Evolutionary conservation across 345 rosid species (phyloP), one percentile per base, ranked within the genome.

Genomic region (Citropsis articulata): DNA sequence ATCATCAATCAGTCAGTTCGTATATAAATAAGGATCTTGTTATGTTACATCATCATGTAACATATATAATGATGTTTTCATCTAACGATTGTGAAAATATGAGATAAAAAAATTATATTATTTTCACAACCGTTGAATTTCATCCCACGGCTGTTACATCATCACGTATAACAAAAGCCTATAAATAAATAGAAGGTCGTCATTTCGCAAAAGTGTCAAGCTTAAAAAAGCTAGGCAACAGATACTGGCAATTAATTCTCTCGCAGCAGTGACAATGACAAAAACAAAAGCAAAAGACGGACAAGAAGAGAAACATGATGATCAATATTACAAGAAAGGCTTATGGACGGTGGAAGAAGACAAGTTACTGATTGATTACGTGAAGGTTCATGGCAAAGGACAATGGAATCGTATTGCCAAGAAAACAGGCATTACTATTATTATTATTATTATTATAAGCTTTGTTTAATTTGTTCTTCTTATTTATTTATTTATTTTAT

Each of bases 261-360:
- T 45, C 50, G 1, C 50, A 14, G 22, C 59, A 21, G 19, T 25
- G 42, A 69, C 8, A 53, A 81, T 74, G 86, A 79, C 76, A 65
- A 79, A 57, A 85, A 78, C 77, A 75, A 77, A 57, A 85, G 78
- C 77, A 78, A 77, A 28, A 27, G 81, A 45, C 57, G 74, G 78
- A 73, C 84, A 62, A 16, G 70, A 74, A 22, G 87, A 72, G 21
- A 73, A 60, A 53, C 50, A 3, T 13, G n/a, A 53, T 4, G 22
- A 16, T 53, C 57, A 53, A 5, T 85, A 79, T 40, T 84, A 85
- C 81, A 89, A 85, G 83, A 86, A 86, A 79, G 90, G 94, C 69
- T 84, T 87, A 61, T 90, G 92, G 94, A 83, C 91, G 40, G 83
- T 76, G 57, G 92, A 90, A 81, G 94, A 89, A 84, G 91, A 89